Percentiles rank a stretch among this genome's conserved stretches.
Conservation (phyloP, 1,284 basidiomycete genomes). For the Leccinum pachyderme region DNA sequence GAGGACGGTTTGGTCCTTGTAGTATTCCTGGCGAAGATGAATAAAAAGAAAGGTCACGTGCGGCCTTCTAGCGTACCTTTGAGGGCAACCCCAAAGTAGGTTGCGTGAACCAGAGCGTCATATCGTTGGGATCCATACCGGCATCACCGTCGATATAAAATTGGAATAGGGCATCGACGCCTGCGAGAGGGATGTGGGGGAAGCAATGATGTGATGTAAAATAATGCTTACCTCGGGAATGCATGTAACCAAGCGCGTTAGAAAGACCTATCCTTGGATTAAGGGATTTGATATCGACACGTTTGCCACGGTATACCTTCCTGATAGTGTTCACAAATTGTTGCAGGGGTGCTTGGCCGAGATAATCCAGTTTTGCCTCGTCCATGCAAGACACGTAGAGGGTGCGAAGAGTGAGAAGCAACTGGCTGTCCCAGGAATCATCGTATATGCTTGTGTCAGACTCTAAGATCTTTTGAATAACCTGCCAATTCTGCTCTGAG, state of each 20-base stretch:
- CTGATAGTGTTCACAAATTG: constrained; percentile 58
- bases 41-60: constrained; percentile 1
- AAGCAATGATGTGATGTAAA: not conserved
- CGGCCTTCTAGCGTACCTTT: constrained; percentile 50
- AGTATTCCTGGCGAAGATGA: constrained; percentile 70
- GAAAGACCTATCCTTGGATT: constrained; percentile 57
- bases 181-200: constrained; percentile 38
- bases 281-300: constrained; percentile 38
- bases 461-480: constrained; percentile 62
- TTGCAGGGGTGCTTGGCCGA: constrained; percentile 62
- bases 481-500: constrained; percentile 60
- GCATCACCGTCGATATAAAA: constrained; percentile 87
- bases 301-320: constrained; percentile 54
- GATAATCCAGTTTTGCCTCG: constrained; percentile 60
- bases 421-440: constrained; percentile 56
- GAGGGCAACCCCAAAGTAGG: constrained; percentile 84
- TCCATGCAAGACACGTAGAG: constrained; percentile 87
- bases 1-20: constrained; percentile 72
- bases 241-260: constrained; percentile 81
- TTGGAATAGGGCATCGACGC: constrained; percentile 75
- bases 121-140: constrained; percentile 84
- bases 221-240: constrained; percentile 66
- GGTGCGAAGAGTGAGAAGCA: constrained; percentile 77
- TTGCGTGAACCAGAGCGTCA: constrained; percentile 87
- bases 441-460: constrained; percentile 30